Evolutionary conservation across 2,329 filamentous ascomycete genomes (phyloP).

Genomic region (Arthrinium phaeospermum): DNA sequence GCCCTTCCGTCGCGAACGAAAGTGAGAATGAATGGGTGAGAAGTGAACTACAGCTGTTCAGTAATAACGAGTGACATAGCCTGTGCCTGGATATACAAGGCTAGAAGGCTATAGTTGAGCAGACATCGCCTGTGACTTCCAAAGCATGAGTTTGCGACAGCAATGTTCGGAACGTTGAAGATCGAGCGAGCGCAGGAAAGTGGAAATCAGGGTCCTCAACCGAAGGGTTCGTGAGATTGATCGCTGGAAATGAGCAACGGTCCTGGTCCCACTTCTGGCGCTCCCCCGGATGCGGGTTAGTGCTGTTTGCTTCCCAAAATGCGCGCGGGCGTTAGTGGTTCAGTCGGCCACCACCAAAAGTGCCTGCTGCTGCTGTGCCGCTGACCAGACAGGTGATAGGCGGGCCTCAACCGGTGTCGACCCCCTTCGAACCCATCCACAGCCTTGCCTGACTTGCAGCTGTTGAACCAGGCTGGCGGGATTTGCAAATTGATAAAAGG

Average conservation of each 20-base stretch:
- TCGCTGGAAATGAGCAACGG: slow-evolving; percentile 16
- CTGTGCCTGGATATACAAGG: not conserved
- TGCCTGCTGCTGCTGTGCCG: not conserved
- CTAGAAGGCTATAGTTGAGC: not conserved
- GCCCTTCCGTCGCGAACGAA: slow-evolving; percentile 1
- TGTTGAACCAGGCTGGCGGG: slow-evolving; percentile 12
- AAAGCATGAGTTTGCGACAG: not conserved
- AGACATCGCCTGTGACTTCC: not conserved
- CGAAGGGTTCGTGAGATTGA: slow-evolving; percentile 3
- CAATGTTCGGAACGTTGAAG: not conserved
- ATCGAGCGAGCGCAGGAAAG: not conserved
- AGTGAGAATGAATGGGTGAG: not conserved
- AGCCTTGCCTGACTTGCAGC: slow-evolving; percentile 14
- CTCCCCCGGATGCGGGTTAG: slow-evolving; percentile 8
- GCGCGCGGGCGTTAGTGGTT: not conserved
- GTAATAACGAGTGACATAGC: not conserved
- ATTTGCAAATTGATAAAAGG: not conserved
- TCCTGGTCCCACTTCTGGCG: not conserved
- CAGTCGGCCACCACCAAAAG: not conserved
- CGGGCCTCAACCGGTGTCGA: not conserved
- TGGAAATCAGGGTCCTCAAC: not conserved
- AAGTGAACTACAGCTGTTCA: not conserved
- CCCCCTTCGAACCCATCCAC: slow-evolving; percentile 5
- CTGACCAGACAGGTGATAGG: not conserved
- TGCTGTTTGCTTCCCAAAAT: not conserved